A percentile compares a stretch with the other conserved stretches of the same genome.
phyloP scores from a whole-genome alignment of 2,329 filamentous ascomycete genomes.

The Penicillium frequentans region DNA sequence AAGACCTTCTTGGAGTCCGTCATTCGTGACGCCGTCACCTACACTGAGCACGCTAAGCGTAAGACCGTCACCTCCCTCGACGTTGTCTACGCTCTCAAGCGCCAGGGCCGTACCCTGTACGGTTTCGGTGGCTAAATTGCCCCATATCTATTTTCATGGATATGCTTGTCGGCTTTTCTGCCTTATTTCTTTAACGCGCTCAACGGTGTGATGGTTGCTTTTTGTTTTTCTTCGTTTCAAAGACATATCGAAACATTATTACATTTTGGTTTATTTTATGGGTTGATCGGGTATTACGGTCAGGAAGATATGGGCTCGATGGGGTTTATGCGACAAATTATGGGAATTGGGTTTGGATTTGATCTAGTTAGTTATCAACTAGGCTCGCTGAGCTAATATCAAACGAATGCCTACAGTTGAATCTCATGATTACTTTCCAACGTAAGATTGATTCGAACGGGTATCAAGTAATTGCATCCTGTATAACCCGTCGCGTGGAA shows the following conservation, averaged over 20 bases:
- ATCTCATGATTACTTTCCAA: not conserved
- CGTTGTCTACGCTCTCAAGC: constrained; percentile 64
- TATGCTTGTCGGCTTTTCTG: not conserved
- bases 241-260: not conserved
- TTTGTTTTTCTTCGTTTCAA: constrained; percentile 7
- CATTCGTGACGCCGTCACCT: constrained; percentile 77
- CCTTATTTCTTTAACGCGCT: constrained; percentile 17
- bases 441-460: not conserved
- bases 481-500: not conserved
- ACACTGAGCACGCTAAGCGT: constrained; percentile 81
- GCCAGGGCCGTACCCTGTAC: constrained; percentile 72
- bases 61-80: constrained; percentile 58
- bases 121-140: constrained; percentile 76
- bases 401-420: constrained; percentile 5
- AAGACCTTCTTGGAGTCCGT: constrained; percentile 83
- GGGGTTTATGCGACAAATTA: constrained; percentile 1
- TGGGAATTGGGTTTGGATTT: constrained; percentile 14
- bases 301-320: constrained; percentile 5
- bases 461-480: not conserved
- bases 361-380: constrained; percentile 8
- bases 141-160: not conserved
- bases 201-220: constrained; percentile 23
- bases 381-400: not conserved
- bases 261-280: constrained; percentile 4
- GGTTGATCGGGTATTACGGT: not conserved